phyloP scores from a whole-genome alignment of 129 eudicot genomes.

The Centella asiatica region DNA sequence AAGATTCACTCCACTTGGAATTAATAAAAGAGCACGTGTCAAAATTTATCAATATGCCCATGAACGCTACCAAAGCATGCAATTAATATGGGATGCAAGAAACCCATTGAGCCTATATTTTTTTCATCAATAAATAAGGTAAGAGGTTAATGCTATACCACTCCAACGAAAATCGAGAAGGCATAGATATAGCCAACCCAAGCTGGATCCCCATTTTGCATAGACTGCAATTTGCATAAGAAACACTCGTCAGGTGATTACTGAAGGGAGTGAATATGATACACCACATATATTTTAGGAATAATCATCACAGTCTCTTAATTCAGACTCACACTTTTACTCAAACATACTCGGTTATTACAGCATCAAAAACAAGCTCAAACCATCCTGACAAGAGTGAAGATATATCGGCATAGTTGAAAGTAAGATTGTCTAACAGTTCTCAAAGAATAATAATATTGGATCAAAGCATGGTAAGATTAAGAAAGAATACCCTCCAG shows the following conservation, averaged over 20 bases:
- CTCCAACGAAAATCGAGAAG: constrained; percentile 65
- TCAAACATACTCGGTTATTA: too few relatives aligned
- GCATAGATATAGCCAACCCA: constrained; percentile 76
- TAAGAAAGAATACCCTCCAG: too few relatives aligned
- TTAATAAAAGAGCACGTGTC: too few relatives aligned
- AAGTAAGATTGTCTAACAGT: not conserved
- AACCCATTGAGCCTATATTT: not conserved
- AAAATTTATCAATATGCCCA: too few relatives aligned
- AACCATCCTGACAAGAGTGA: too few relatives aligned
- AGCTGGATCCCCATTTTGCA: constrained; percentile 75
- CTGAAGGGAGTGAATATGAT: not conserved
- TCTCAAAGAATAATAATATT: not conserved
- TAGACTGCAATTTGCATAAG: constrained; percentile 48
- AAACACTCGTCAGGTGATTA: not conserved
- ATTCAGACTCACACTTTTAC: too few relatives aligned
- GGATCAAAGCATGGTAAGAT: too few relatives aligned
- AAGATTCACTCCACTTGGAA: too few relatives aligned
- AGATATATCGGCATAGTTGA: not conserved
- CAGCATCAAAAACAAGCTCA: too few relatives aligned
- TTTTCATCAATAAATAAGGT: not conserved
- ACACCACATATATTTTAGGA: not conserved
- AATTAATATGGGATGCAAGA: not conserved
- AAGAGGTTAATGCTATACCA: constrained; percentile 42
- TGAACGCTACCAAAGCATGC: too few relatives aligned
- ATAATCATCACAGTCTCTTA: too few relatives aligned